A percentile compares a stretch with the other conserved stretches of the same genome.
These are phyloP conservation scores for Linnemannia exigua DNA, from an alignment of 192 early-diverging fungal genomes.

Conservation along the genomic window DNA sequence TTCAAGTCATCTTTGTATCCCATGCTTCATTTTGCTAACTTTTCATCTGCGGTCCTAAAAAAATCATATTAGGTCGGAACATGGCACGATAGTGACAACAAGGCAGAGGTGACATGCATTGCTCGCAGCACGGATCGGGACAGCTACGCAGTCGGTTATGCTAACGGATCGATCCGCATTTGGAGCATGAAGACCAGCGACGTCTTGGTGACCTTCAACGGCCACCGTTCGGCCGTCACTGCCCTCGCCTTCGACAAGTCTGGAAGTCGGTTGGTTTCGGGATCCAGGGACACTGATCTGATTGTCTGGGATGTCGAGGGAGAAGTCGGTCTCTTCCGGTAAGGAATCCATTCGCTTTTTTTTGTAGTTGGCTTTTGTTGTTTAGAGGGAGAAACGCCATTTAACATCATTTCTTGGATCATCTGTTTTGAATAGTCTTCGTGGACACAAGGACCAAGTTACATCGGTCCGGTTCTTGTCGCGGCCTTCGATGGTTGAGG, in stretches of 20 bases:
- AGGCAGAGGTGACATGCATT: constrained; percentile 89
- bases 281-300: constrained; percentile 93
- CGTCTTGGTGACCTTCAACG: constrained; percentile 85
- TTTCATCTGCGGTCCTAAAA: not conserved
- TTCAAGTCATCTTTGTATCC: not conserved
- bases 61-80: constrained; percentile 67
- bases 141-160: constrained; percentile 92
- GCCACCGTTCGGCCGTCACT: constrained; percentile 90
- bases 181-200: constrained; percentile 76
- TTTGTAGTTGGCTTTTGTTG: not conserved
- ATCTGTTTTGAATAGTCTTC: constrained; percentile 66
- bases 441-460: constrained; percentile 97
- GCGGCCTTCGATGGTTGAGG: constrained; percentile 42
- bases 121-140: constrained; percentile 74
- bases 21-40: not conserved
- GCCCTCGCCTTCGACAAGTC: constrained; percentile 84
- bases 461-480: constrained; percentile 80
- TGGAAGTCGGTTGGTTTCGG: constrained; percentile 90
- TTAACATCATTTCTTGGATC: not conserved
- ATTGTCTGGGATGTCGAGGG: constrained; percentile 96
- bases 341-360: not conserved
- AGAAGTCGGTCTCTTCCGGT: constrained; percentile 85
- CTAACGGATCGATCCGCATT: constrained; percentile 93
- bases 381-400: not conserved
- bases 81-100: constrained; percentile 89